Conservation (phyloP, 345 rosid genomes). For the Cochlearia excelsa region DNA sequence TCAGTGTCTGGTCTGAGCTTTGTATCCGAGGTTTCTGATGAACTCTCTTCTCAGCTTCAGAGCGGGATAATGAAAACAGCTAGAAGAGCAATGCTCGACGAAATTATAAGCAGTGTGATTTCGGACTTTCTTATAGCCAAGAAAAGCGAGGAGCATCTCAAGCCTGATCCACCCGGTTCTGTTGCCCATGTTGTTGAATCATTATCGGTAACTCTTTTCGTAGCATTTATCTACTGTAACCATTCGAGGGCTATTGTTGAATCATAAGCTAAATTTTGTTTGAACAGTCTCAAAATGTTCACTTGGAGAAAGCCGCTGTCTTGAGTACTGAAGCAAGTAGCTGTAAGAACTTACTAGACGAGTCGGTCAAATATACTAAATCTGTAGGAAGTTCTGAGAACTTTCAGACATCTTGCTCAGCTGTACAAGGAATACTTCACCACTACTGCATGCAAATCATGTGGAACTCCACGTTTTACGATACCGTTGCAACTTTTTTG, state of each 20-base stretch:
- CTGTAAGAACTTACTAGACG: constrained; percentile 27
- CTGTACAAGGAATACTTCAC: constrained; percentile 60
- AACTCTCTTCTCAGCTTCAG: constrained; percentile 74
- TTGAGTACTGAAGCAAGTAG: constrained; percentile 33
- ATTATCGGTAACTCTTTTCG: constrained; percentile 26
- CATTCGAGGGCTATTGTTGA: constrained; percentile 5
- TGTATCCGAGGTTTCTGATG: constrained; percentile 62
- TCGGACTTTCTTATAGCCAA: constrained; percentile 50
- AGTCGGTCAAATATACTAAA: constrained; percentile 40
- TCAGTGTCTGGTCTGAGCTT: constrained; percentile 36
- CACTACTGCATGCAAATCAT: constrained; percentile 67
- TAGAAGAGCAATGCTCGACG: constrained; percentile 80
- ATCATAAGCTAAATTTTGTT: constrained; percentile 17
- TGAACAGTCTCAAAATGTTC: constrained; percentile 49
- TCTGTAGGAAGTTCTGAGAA: constrained; percentile 71
- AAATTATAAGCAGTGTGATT: constrained; percentile 63
- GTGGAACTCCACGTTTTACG: constrained; percentile 91
- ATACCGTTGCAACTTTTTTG: constrained; percentile 48
- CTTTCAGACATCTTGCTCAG: constrained; percentile 55
- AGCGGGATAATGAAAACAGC: constrained; percentile 70
- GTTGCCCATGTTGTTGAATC: constrained; percentile 31
- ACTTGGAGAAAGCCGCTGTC: constrained; percentile 21
- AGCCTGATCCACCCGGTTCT: constrained; percentile 39
- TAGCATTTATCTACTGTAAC: constrained; percentile 36
- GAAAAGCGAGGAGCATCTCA: constrained; percentile 47